A percentile compares a stretch with the other conserved stretches of the same genome.
phyloP scores from a whole-genome alignment of 1,139 yeast genomes.

The Sugiyamaella xylanicola region DNA sequence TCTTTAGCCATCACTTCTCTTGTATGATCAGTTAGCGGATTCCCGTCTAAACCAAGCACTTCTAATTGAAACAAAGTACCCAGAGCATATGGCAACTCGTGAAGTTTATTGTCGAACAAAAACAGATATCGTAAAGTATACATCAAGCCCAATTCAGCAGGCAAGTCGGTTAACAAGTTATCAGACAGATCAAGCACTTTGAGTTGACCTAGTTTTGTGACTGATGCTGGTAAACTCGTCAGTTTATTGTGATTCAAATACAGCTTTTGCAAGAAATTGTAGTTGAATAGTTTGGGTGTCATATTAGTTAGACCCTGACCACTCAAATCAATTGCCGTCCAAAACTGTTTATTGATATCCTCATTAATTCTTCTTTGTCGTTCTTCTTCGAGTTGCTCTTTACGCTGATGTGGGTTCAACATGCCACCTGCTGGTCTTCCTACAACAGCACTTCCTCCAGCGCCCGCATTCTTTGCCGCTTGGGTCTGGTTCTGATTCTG shows the following conservation, averaged over 20 bases:
- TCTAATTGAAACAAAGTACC: slow-evolving; percentile 85
- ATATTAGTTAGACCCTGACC: slow-evolving; percentile 81
- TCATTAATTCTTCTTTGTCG: slow-evolving; percentile 74
- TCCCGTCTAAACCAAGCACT: slow-evolving; percentile 91
- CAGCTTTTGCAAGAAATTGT: slow-evolving; percentile 81
- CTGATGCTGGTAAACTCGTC: slow-evolving; percentile 64
- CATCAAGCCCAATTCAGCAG: slow-evolving; percentile 80
- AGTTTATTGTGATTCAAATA: slow-evolving; percentile 87
- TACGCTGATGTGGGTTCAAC: slow-evolving; percentile 45
- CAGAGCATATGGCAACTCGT: slow-evolving; percentile 76
- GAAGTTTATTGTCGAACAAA: slow-evolving; percentile 82
- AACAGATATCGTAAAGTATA: slow-evolving; percentile 79
- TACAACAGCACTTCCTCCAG: slow-evolving; percentile 19
- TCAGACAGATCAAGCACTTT: slow-evolving; percentile 84
- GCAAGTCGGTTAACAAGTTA: slow-evolving; percentile 70
- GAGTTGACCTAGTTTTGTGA: slow-evolving; percentile 69
- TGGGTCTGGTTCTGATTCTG: slow-evolving; percentile 30
- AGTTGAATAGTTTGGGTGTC: slow-evolving; percentile 74
- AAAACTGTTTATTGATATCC: slow-evolving; percentile 73
- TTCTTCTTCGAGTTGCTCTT: slow-evolving; percentile 76
- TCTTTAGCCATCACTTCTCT: slow-evolving; percentile 72
- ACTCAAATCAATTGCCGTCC: slow-evolving; percentile 93
- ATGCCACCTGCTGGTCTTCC: slow-evolving; percentile 18
- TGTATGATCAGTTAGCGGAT: slow-evolving; percentile 69
- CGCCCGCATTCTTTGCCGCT: slow-evolving; percentile 43